Percentiles rank a stretch among this genome's conserved stretches.
Evolutionary conservation across 83 land plant species (phyloP).

Genomic region (Isoetes engelmannii): DNA sequence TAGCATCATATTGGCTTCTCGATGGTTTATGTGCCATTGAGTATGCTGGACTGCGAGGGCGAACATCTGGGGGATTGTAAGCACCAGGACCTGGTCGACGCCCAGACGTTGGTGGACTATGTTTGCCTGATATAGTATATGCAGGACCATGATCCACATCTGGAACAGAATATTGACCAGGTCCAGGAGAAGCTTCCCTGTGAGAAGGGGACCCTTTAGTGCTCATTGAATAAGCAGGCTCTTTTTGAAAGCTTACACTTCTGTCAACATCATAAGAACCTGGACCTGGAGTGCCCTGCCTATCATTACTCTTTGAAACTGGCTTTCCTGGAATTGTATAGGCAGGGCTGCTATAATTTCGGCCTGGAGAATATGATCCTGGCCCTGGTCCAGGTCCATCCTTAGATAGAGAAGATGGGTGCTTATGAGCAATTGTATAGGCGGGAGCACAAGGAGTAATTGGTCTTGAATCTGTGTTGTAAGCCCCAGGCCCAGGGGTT

Average conservation of each 20-base stretch:
- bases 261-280: background rate
- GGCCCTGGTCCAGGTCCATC: constrained; percentile 7
- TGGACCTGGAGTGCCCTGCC: background rate
- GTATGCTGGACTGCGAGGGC: constrained; percentile 8
- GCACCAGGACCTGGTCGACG: constrained; percentile 10
- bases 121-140: constrained; percentile 4
- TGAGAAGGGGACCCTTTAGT: background rate
- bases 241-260: background rate
- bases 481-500: constrained; percentile 14
- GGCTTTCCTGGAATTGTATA: background rate
- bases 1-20: background rate
- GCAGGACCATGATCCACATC: constrained; percentile 15
- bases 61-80: background rate
- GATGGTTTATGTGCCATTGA: background rate
- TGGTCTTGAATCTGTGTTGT: constrained; percentile 8
- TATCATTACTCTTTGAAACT: background rate
- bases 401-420: background rate
- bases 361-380: constrained; percentile 3
- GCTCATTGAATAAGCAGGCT: background rate
- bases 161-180: constrained; percentile 3
- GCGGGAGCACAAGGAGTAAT: constrained; percentile 6
- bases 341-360: background rate
- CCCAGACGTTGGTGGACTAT: background rate
- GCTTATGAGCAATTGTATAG: background rate
- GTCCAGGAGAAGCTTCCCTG: constrained; percentile 7